Evolutionary conservation across 352 stramenopile genomes (phyloP).

Genomic region (Elongisporangium anandrum): DNA sequence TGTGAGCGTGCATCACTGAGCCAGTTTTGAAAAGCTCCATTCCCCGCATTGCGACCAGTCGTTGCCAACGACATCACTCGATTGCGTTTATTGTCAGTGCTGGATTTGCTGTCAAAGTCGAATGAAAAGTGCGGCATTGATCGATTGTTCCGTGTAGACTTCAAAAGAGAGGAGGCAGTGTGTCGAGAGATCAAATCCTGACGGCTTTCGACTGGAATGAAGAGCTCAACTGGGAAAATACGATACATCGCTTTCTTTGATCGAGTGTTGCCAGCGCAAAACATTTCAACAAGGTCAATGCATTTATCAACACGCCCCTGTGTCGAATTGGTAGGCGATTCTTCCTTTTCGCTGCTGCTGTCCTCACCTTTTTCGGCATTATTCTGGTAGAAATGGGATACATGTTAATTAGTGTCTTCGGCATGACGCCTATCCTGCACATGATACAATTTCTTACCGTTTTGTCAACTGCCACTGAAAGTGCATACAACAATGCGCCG

Average conservation of each 20-base stretch:
- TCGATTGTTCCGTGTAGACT: conserved; percentile 34
- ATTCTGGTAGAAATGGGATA: background rate
- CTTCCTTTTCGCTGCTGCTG: conserved; percentile 12
- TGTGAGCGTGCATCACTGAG: conserved; percentile 57
- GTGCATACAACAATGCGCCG: conserved; percentile 65
- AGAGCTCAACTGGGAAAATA: conserved; percentile 78
- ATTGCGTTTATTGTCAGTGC: conserved; percentile 38
- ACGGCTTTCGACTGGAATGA: conserved; percentile 55
- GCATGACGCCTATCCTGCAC: background rate
- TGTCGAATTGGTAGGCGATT: conserved; percentile 31
- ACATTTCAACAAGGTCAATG: conserved; percentile 76
- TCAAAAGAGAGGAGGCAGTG: conserved; percentile 39
- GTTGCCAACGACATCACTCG: conserved; percentile 25
- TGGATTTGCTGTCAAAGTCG: conserved; percentile 50
- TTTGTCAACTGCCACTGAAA: conserved; percentile 41
- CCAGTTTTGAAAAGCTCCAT: conserved; percentile 56
- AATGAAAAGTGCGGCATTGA: conserved; percentile 66
- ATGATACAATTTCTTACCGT: conserved; percentile 14
- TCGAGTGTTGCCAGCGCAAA: conserved; percentile 72
- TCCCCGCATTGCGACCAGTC: conserved; percentile 29
- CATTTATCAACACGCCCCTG: conserved; percentile 35
- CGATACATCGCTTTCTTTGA: conserved; percentile 77
- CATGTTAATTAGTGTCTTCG: too few species aligned
- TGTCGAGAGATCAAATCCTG: conserved; percentile 55
- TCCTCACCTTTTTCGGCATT: conserved; percentile 5